Evolutionary conservation across 257 asterid genomes (phyloP).

Genomic region (Capsicum rhomboideum): DNA sequence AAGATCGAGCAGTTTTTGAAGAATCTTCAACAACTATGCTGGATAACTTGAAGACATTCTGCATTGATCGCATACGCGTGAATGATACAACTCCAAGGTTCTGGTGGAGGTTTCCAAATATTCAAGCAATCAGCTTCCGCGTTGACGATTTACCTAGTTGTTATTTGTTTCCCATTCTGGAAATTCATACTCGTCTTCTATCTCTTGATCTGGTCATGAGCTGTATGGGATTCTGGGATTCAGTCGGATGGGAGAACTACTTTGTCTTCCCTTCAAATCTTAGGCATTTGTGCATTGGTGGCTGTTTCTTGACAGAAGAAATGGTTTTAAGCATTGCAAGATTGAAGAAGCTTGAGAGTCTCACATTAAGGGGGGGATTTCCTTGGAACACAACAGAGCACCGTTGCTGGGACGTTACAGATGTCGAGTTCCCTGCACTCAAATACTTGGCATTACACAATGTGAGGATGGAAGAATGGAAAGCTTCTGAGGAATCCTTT

Average conservation of each 20-base stretch:
- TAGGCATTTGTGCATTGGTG: background rate
- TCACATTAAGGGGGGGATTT: rapidly evolving
- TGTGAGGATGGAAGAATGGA: background rate
- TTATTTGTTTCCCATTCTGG: background rate
- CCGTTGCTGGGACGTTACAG: background rate
- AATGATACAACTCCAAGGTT: background rate
- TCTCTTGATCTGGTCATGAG: background rate
- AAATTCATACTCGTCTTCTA: background rate
- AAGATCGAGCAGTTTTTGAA: background rate
- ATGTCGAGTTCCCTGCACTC: background rate
- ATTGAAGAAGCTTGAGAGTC: background rate
- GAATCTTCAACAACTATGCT: background rate
- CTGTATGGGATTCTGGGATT: rapidly evolving
- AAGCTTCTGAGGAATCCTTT: background rate
- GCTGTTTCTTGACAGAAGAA: background rate
- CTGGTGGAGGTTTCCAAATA: background rate
- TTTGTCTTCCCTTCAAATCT: background rate
- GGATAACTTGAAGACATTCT: background rate
- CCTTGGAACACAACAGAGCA: rapidly evolving
- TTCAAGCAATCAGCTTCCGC: background rate
- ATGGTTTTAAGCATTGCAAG: background rate
- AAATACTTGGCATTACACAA: background rate
- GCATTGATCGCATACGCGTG: too few relatives aligned
- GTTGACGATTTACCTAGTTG: rapidly evolving
- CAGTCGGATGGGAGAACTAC: background rate